Base-by-base conservation (phyloP, 768 basidiomycete genomes). In the Crepidotus variabilis region DNA sequence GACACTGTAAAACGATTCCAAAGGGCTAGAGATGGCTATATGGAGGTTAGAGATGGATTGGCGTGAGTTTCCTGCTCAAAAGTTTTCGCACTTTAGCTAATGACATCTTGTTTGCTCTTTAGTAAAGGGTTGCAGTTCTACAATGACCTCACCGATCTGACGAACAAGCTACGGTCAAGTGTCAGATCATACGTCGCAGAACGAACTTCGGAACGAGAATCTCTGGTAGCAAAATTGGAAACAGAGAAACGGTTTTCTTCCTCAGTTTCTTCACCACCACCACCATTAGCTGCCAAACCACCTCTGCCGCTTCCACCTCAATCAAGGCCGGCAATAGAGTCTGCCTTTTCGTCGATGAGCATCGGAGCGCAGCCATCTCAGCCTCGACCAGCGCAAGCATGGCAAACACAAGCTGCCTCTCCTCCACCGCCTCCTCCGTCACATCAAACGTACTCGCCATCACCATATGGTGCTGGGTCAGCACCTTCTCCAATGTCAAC, bases 41-140 rank as follows among this genome's bases (percentile, higher is more conserved):
- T 86, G 77, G 92, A 97, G 69, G 87, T 94, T 33, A 78, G 88
- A 6, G 88, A 90, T 67, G 94, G 94, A 14, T 67, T 95, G 45
- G 84, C 83, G 90, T 92, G 67, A 58, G 90, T 85, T 47, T 56
- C 34, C n/a, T 36, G 52, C 24, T 32, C 35, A 43, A 43, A 51
- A 22, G 13, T 33, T 47, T 7, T 14, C 22, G 24, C 47, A 51
- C 35, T 57, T 54, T 6, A 64, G 61, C 21, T 43, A 21, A 45
- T 59, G 55, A n/a, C n/a, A n/a, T n/a, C n/a, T n/a, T n/a, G n/a
- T n/a, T 50, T 54, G 32, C 45, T 45, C 11, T 61, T 60, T 67
- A 94, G 91, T 11, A 95, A 94, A 68, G 96, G 95, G 0, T 74
- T 93, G 1, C 84, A 88, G 46, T 99, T 96, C 71, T 98, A 99